These are phyloP conservation scores for Albatrellus sp. DNA, from an alignment of 1,284 basidiomycete species.

Conservation along the genomic window DNA sequence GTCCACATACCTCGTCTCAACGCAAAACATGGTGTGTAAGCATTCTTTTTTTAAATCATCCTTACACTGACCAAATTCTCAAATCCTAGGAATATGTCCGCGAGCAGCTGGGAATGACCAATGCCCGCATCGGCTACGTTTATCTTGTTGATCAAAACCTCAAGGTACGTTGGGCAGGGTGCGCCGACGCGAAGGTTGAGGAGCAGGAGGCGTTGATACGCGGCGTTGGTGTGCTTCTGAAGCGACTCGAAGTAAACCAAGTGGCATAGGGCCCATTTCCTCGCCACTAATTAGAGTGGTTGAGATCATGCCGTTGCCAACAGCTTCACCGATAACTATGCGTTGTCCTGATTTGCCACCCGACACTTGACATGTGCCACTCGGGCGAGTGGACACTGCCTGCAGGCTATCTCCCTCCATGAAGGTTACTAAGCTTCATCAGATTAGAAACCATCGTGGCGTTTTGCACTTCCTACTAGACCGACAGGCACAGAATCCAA, in stretches of 20 bases:
- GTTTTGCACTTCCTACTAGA: neutral
- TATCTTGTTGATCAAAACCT: conserved; percentile 81
- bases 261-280: too few relatives aligned
- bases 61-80: neutral
- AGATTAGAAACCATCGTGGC: neutral
- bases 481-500: too few relatives aligned
- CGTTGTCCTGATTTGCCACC: too few relatives aligned
- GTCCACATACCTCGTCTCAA: conserved; percentile 70
- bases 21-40: conserved; percentile 54
- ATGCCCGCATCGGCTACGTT: conserved; percentile 88
- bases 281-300: too few relatives aligned
- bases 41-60: neutral
- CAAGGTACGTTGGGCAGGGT: conserved; percentile 88
- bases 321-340: too few relatives aligned
- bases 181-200: conserved; percentile 68
- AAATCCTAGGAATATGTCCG: conserved; percentile 51
- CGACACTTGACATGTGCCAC: too few relatives aligned
- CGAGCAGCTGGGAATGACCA: conserved; percentile 76
- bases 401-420: too few relatives aligned
- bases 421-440: too few relatives aligned
- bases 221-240: conserved; percentile 67
- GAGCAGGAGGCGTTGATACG: conserved; percentile 63
- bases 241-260: conserved; percentile 10
- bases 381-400: too few relatives aligned
- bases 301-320: too few relatives aligned